Evolutionary conservation across 768 basidiomycete genomes (phyloP).

Genomic region (Hemileccinum rubropunctum): DNA sequence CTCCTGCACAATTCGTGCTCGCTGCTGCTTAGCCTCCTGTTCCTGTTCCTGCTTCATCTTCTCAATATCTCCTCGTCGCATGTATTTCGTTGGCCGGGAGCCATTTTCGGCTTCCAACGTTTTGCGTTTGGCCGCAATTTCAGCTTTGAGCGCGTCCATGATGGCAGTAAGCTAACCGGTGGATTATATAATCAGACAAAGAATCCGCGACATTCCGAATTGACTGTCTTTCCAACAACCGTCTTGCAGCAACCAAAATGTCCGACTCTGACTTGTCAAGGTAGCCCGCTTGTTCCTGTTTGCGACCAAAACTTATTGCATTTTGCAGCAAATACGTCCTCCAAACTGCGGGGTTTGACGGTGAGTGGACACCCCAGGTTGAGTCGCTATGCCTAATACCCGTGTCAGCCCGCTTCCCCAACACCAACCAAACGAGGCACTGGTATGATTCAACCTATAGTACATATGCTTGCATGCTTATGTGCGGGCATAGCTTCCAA

Average conservation of each 20-base stretch:
- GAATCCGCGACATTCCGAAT: conserved; percentile 29
- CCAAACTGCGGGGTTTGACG: conserved; percentile 95
- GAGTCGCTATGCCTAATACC: conserved; percentile 5
- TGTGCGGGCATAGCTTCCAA: conserved; percentile 62
- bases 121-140: conserved; percentile 87
- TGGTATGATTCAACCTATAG: conserved; percentile 58
- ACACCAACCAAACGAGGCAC: conserved; percentile 93
- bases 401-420: conserved; percentile 76
- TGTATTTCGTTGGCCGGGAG: conserved; percentile 75
- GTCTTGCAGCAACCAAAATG: conserved; percentile 49
- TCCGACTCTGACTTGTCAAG: conserved; percentile 59
- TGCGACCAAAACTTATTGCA: conserved; percentile 15
- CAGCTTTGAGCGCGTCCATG: conserved; percentile 92
- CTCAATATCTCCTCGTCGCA: conserved; percentile 90
- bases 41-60: conserved; percentile 51
- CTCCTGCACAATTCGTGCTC: conserved; percentile 34
- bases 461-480: conserved; percentile 1
- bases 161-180: not conserved
- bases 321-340: conserved; percentile 73
- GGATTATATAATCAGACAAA: conserved; percentile 33
- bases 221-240: conserved; percentile 35
- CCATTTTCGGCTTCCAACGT: conserved; percentile 47
- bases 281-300: conserved; percentile 30
- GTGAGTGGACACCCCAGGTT: conserved; percentile 35
- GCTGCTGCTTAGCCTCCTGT: conserved; percentile 30